Evolutionary conservation across 139 green algal genomes (phyloP), one percentile per base, ranked within the genome.

Genomic region (Raphidocelis subcapitata): DNA sequence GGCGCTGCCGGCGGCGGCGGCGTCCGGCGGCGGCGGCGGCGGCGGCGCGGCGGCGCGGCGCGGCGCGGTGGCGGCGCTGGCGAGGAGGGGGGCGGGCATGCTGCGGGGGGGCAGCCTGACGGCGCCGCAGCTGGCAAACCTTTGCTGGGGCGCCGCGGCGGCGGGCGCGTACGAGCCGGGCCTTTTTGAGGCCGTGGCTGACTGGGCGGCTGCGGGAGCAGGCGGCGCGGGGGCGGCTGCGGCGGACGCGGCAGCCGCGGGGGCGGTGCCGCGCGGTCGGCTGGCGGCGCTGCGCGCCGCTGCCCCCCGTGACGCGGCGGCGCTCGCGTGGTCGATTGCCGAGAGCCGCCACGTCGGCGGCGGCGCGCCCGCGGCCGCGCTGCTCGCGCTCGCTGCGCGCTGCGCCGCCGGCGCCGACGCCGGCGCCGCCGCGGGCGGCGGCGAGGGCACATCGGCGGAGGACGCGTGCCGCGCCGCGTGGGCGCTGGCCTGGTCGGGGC

Each of bases 391-490:
- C 49, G 55, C 29, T 20, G 26, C 14, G 15, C 69, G 65, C 46
- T 75, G 65, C 29, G 2, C 37, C 2, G 41, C 32, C 33, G n/a
- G 33, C 47, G 63, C 57, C 23, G 10, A 28, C 37, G 55, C 59
- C 37, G 67, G 65, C 57, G n/a, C n/a, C n/a, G n/a, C n/a, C n/a
- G n/a, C n/a, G n/a, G n/a, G n/a, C n/a, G n/a, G n/a, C n/a, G n/a
- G n/a, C n/a, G n/a, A n/a, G n/a, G n/a, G n/a, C n/a, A n/a, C n/a
- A n/a, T 49, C 36, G 31, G 15, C 69, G 46, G 57, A 28, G 14
- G 69, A 75, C 61, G 69, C 69, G n/a, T 57, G 55, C 44, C 55
- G 56, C 56, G 36, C 65, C 37, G 69, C 69, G 21, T 75, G 69
- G 57, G 56, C 69, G 35, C 20, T 75, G 12, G 31, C 41, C 28